Conservation (phyloP, 116 monocot genomes). For the Cymodocea nodosa region DNA sequence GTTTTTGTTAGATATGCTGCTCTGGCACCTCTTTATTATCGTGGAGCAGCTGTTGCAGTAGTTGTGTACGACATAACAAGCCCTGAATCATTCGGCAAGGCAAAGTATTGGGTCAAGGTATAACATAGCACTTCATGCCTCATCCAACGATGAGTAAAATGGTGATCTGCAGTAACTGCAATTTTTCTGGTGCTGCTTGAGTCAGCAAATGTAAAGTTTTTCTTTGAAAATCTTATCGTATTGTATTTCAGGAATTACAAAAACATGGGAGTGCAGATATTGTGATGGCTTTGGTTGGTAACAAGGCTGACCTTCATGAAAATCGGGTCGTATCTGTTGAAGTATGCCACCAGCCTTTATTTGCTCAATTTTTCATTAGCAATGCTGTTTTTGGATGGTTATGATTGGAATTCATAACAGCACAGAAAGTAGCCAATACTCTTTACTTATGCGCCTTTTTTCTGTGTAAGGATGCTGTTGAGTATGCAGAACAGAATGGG, state of each 20-base stretch:
- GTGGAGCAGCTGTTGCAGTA: conserved; percentile 92
- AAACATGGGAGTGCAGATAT: conserved; percentile 94
- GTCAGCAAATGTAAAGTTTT: no score
- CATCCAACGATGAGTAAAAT: no score
- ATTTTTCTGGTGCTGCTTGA: no score
- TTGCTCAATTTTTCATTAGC: no score
- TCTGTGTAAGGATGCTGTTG: conserved; percentile 57
- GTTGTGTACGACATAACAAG: conserved; percentile 99
- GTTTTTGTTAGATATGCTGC: conserved; percentile 66
- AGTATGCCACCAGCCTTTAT: conserved; percentile 18
- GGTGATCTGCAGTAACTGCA: no score
- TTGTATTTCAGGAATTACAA: conserved; percentile 70
- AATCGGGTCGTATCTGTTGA: conserved; percentile 56
- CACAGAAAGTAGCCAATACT: not conserved
- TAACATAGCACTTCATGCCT: not conserved
- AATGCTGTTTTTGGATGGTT: no score
- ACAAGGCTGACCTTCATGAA: conserved; percentile 96
- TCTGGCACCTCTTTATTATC: conserved; percentile 93
- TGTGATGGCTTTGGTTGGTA: conserved; percentile 92
- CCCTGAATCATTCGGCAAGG: conserved; percentile 81
- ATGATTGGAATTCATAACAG: not conserved
- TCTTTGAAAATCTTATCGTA: not conserved
- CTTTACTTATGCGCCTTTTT: not conserved
- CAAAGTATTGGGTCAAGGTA: conserved; percentile 99
- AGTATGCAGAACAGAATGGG: conserved; percentile 89